Evolutionary conservation across 1,139 yeast species (phyloP), one percentile per base, ranked within the genome.

Genomic region (Candida mesenterica): DNA sequence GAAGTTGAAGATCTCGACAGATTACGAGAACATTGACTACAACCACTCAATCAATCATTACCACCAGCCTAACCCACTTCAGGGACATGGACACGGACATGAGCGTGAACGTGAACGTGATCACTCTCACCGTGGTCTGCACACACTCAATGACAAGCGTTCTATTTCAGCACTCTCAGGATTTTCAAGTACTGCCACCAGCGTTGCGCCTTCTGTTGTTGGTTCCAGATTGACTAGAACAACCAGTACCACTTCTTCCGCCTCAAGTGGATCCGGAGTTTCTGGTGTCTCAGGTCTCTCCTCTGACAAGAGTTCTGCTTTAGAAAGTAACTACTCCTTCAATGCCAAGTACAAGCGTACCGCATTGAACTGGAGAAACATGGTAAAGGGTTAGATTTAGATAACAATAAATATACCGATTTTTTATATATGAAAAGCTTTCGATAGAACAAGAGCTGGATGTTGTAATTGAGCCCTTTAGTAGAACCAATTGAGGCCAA

Each of bases 331-430:
- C 15, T 48, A 42, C 27, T 36, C 42, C 18, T 25, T 30, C 15
- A 25, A 20, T 16, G 43, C 46, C 20, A 52, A 56, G 40, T 49
- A 61, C 15, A 70, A 67, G 58, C 57, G 75, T 43, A 70, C 75
- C 16, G 68, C 75, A 1, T 54, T 72, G 57, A 69, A 68, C 53
- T 73, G 79, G 79, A 67, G 75, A 51, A 49, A 40, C 31, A 39
- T 48, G 46, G 48, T 43, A 13, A 41, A 38, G 20, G 22, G 22
- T 6, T 19, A 27, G 36, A 15, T 28, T 27, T 14, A 25, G n/a
- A 12, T n/a, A 5, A 13, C 20, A 12, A n/a, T 19, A 4, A 17
- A 29, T 30, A 9, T 28, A 28, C 13, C n/a, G n/a, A 13, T 13
- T 30, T 22, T n/a, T 22, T 13, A 30, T 15, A 30, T 12, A 23